Conservation (phyloP, 371 early-diverging fungal species). For the Mortierella sp. region DNA sequence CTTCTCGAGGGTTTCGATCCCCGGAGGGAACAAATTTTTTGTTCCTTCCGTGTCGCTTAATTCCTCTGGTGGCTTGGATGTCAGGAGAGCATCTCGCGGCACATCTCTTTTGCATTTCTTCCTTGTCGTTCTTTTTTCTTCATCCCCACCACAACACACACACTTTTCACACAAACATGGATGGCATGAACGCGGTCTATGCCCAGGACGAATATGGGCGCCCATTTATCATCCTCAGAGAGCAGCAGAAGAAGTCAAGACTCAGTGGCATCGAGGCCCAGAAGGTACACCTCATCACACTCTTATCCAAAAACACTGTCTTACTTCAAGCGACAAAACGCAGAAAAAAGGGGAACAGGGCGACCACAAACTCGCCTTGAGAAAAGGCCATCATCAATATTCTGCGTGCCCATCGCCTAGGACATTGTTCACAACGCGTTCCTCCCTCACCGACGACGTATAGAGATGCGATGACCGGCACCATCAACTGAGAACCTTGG, state of each 20-base stretch:
- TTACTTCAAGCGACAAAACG: not conserved
- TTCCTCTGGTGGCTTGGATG: not conserved
- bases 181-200: conserved; percentile 69
- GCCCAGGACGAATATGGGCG: conserved; percentile 96
- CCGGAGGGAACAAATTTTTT: not conserved
- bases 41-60: conserved; percentile 1
- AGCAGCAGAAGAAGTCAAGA: conserved; percentile 92
- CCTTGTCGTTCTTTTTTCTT: conserved; percentile 17
- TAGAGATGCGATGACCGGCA: not conserved
- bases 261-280: conserved; percentile 92
- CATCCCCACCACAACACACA: conserved; percentile 9
- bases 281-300: conserved; percentile 72
- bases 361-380: too few relatives aligned
- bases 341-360: not conserved
- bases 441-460: not conserved
- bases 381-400: not conserved
- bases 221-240: conserved; percentile 96
- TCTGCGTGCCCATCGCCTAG: not conserved
- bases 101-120: conserved; percentile 7
- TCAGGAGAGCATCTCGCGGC: not conserved
- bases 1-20: not conserved
- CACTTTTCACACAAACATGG: conserved; percentile 33
- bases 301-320: conserved; percentile 7
- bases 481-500: not conserved
- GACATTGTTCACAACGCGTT: not conserved